Percentiles rank a stretch among this genome's conserved stretches.
Evolutionary conservation across 2,329 filamentous ascomycete species (phyloP).

Genomic region (Aspergillus aculeatinus): DNA sequence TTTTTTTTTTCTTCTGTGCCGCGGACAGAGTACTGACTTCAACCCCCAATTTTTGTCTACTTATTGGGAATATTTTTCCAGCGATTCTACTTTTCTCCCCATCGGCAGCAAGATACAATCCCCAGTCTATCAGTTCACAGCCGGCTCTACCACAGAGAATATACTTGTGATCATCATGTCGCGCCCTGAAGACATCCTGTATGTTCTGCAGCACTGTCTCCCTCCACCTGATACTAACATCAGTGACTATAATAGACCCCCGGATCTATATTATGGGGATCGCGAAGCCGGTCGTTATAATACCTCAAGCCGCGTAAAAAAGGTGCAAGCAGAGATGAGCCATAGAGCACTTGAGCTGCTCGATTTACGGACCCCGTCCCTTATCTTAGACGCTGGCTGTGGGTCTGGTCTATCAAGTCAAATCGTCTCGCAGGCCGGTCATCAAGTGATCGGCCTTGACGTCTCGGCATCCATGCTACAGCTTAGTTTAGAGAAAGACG

Average conservation of each 20-base stretch:
- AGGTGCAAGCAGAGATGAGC: slow-evolving; percentile 94
- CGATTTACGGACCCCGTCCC: slow-evolving; percentile 71
- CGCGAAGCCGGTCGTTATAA: slow-evolving; percentile 91
- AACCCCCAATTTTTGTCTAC: no score
- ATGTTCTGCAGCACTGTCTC: slow-evolving; percentile 33
- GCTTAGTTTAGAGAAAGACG: slow-evolving; percentile 84
- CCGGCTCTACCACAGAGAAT: no score
- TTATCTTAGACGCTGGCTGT: slow-evolving; percentile 96
- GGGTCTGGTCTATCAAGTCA: slow-evolving; percentile 92
- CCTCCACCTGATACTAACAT: slow-evolving; percentile 8
- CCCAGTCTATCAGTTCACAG: no score
- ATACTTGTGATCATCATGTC: slow-evolving; percentile 63
- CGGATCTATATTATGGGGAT: slow-evolving; percentile 97
- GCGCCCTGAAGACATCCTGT: slow-evolving; percentile 93
- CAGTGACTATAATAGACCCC: slow-evolving; percentile 59
- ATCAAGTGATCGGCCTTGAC: slow-evolving; percentile 97
- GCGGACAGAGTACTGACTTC: no score
- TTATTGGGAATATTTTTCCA: no score
- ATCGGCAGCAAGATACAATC: neutral
- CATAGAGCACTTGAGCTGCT: slow-evolving; percentile 89
- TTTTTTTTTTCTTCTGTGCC: no score
- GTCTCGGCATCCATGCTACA: slow-evolving; percentile 96
- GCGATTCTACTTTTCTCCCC: no score
- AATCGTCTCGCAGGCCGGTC: slow-evolving; percentile 75
- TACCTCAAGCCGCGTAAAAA: slow-evolving; percentile 91